These are phyloP conservation scores for Calonectria pauciramosa DNA, from an alignment of 2,329 filamentous ascomycete genomes.

Conservation along the genomic window DNA sequence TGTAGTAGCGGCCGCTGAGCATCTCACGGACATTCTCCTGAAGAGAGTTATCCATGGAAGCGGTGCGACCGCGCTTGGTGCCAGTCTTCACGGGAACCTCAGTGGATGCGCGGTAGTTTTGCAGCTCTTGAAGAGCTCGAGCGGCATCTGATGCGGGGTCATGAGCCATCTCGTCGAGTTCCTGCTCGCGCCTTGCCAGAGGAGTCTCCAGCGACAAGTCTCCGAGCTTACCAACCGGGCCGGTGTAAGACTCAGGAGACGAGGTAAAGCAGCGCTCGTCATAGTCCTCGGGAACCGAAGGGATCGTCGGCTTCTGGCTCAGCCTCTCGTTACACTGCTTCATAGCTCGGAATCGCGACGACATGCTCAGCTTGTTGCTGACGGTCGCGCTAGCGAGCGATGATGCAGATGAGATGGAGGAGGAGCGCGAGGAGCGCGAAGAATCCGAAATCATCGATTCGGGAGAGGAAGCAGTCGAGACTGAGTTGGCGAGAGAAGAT, in stretches of 20 bases:
- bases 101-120: conserved; percentile 62
- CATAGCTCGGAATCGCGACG: conserved; percentile 74
- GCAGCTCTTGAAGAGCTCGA: conserved; percentile 71
- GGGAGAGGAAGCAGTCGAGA: conserved; percentile 74
- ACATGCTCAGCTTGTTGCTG: conserved; percentile 65
- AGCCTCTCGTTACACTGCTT: conserved; percentile 71
- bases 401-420: conserved; percentile 74
- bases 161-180: conserved; percentile 58
- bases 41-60: conserved; percentile 70
- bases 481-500: conserved; percentile 73
- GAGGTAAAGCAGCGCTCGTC: conserved; percentile 65
- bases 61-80: conserved; percentile 71
- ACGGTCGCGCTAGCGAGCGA: conserved; percentile 72
- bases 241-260: conserved; percentile 70
- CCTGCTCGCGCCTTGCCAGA: conserved; percentile 59
- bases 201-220: conserved; percentile 65
- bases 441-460: conserved; percentile 77
- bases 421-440: conserved; percentile 73
- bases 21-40: conserved; percentile 78
- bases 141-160: conserved; percentile 68
- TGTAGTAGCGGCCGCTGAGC: conserved; percentile 57
- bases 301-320: conserved; percentile 65
- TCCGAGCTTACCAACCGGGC: conserved; percentile 65
- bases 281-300: conserved; percentile 70
- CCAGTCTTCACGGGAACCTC: conserved; percentile 54